These are phyloP conservation scores for Calocybe indica DNA, from an alignment of 768 basidiomycete species.

Conservation along the genomic window DNA sequence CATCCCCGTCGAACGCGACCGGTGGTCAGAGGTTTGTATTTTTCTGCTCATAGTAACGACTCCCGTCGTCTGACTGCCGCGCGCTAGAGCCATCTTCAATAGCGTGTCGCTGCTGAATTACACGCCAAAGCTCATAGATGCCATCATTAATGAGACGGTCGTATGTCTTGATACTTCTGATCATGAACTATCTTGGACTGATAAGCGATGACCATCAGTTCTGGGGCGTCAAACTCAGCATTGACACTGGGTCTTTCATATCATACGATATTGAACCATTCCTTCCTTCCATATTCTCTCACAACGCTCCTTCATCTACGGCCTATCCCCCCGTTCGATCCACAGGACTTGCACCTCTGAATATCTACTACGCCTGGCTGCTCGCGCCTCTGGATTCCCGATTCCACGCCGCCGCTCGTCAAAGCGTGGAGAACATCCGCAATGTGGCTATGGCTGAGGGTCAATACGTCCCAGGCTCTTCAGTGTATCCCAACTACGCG, in stretches of 20 bases:
- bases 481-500: conserved; percentile 59
- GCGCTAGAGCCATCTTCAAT: conserved; percentile 26
- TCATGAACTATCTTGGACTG: background rate
- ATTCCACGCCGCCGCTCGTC: conserved; percentile 32
- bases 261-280: conserved; percentile 50
- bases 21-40: conserved; percentile 14
- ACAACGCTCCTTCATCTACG: conserved; percentile 24
- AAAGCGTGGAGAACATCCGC: conserved; percentile 34
- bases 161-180: conserved; percentile 15
- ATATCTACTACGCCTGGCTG: conserved; percentile 42
- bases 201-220: conserved; percentile 22
- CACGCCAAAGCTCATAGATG: conserved; percentile 29
- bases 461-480: conserved; percentile 27
- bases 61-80: conserved; percentile 3
- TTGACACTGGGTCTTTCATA: conserved; percentile 24
- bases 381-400: conserved; percentile 26
- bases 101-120: conserved; percentile 35
- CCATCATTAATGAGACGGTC: conserved; percentile 36
- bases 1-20: conserved; percentile 29
- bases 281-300: conserved; percentile 32
- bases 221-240: conserved; percentile 31
- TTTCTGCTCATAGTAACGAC: background rate
- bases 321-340: conserved; percentile 44
- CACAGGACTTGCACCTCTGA: conserved; percentile 34
- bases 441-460: conserved; percentile 32